Percentiles rank a stretch among this genome's conserved stretches.
These are phyloP conservation scores for Trypethelium eluteriae DNA, from an alignment of 495 filamentous ascomycete species.

Conservation along the genomic window DNA sequence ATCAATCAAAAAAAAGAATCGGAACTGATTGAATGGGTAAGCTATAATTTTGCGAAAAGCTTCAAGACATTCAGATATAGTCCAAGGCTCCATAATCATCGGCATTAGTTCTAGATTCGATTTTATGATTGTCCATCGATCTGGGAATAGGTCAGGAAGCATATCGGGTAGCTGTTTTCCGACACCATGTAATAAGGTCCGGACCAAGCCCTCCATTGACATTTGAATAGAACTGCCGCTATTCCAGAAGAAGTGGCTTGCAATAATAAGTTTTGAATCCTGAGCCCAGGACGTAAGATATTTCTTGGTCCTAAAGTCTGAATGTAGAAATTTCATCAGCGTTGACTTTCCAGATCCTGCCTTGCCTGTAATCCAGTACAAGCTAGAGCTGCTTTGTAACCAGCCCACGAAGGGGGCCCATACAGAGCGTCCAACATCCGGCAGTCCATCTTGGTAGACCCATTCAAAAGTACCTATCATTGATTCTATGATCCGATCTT, in stretches of 20 bases:
- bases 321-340: slow-evolving; percentile 2
- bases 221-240: slow-evolving; percentile 1
- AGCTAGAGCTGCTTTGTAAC: background rate
- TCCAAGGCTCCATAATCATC: background rate
- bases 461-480: background rate
- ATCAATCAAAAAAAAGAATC: slow-evolving; percentile 21
- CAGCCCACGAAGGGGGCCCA: background rate
- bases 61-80: background rate
- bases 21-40: slow-evolving; percentile 2
- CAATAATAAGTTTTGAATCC: slow-evolving; percentile 5
- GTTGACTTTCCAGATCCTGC: background rate
- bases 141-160: background rate
- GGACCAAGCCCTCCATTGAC: slow-evolving; percentile 2
- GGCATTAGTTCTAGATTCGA: background rate
- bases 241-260: slow-evolving; percentile 6
- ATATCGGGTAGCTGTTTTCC: background rate
- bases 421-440: background rate
- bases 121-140: background rate
- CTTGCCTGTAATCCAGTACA: slow-evolving; percentile 2
- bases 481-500: background rate
- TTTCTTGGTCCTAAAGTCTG: slow-evolving; percentile 1
- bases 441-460: background rate
- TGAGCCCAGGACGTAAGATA: background rate
- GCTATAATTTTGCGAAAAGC: background rate
- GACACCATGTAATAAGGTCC: background rate